Evolutionary conservation across 352 stramenopile genomes (phyloP).

Genomic region (Phytophthora ohioensis): DNA sequence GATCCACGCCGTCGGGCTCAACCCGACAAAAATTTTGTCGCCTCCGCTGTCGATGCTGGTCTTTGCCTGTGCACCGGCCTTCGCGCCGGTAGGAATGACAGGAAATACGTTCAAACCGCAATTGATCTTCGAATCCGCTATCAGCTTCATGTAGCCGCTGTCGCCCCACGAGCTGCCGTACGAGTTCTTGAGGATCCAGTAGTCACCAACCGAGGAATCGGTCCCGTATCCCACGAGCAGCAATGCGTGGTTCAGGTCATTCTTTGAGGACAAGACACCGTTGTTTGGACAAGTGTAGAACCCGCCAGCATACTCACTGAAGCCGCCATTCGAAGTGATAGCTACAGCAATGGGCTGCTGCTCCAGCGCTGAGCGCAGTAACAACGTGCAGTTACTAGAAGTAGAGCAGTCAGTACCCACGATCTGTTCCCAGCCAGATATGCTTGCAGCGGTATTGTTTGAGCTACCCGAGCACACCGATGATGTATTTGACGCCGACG

Average conservation of each 20-base stretch:
- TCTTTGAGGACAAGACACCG: conserved; percentile 68
- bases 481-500: conserved; percentile 35
- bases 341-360: conserved; percentile 80
- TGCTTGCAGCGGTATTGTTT: conserved; percentile 68
- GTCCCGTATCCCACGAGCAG: conserved; percentile 82
- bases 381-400: conserved; percentile 58
- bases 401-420: conserved; percentile 65
- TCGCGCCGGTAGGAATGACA: conserved; percentile 69
- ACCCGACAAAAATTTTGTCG: conserved; percentile 64
- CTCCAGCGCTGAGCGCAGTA: conserved; percentile 66
- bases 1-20: conserved; percentile 69
- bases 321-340: conserved; percentile 76
- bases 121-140: conserved; percentile 78
- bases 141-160: conserved; percentile 68
- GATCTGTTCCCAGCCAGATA: conserved; percentile 74
- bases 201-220: conserved; percentile 64
- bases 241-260: conserved; percentile 81
- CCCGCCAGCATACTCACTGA: conserved; percentile 72
- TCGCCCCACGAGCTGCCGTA: conserved; percentile 77
- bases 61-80: conserved; percentile 49
- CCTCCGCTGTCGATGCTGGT: conserved; percentile 70
- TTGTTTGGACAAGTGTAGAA: conserved; percentile 82
- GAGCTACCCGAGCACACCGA: conserved; percentile 45
- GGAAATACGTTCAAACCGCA: conserved; percentile 85
- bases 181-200: conserved; percentile 90